Base-by-base conservation (phyloP, 257 asterid genomes). In the Rhazya stricta region DNA sequence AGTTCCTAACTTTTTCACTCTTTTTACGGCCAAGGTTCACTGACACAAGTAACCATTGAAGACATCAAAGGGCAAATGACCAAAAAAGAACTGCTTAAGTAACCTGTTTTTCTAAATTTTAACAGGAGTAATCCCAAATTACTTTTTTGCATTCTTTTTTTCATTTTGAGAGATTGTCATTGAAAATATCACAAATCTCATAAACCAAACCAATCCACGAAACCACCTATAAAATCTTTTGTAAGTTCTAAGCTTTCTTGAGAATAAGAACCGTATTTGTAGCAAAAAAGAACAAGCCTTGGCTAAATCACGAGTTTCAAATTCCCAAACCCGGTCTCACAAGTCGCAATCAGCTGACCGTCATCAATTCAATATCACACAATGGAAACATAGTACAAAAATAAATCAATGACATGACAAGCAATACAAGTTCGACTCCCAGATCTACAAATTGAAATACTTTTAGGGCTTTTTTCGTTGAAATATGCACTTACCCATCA, bases 361-460 rank as follows among this genome's bases (percentile, higher is more conserved):
- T 36, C 25, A 56, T 30, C 46, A n/a, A 58, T 23, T 54, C 69
- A 30, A 15, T 61, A 61, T 4, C 65, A 12, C 16, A 25, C 65
- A 25, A 48, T 8, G 32, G 1, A 29, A 10, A 60, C 37, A 29
- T 5, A 11, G n/a, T 3, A 3, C n/a, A 32, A 32, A 62, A 13
- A 23, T 2, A 34, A 41, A 34, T 0, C 6, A n/a, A 53, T 45
- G 15, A 1, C 25, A 30, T 5, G 46, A 30, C 12, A 29, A 66
- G 16, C 48, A 39, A 46, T 7, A 61, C 9, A 61, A 61, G 3
- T 5, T 25, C 48, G 1, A 37, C 10, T 29, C 23, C 8, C 1
- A 46, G 77, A 77, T 77, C 76, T 61, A 71, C 25, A 58, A 58
- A 0, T 73, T 3, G 57, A 71, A 67, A 42, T 27, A 65, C 46